Evolutionary conservation across 169 alveolate genomes (phyloP), one percentile per base, ranked within the genome.

Genomic region (Cryptosporidium muris): DNA sequence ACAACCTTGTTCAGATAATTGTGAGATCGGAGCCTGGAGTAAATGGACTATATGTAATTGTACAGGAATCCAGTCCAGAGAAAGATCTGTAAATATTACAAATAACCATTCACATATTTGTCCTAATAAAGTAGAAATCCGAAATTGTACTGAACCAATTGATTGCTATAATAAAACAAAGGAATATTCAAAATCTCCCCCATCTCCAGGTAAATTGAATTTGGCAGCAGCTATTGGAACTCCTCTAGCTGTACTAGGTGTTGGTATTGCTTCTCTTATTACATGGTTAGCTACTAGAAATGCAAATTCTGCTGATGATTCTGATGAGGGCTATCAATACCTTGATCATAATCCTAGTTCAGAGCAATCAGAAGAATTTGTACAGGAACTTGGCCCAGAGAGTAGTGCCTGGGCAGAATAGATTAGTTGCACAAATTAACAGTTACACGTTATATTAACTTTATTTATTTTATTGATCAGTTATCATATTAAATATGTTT

Each of bases 311-410:
- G 51, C 11, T 25, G 85, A 74, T 48, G 85, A 74, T 47, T 66
- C 54, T 62, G 85, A 74, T 58, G 25, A 66, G 1, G 60, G 36
- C 34, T 74, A 74, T 36, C 64, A 74, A 12, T 74, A 74, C 45
- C 34, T 74, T 40, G 85, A 74, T 6, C 74, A 74, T n/a, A 12
- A 63, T 34, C 45, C 85, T 9, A 43, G 1, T 14, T 12, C 43
- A 11, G 67, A 74, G n/a, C 56, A 38, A 14, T 66, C 54, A 16
- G 16, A 49, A 2, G 85, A 74, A 58, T 74, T 58, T 45, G 48
- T 74, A 1, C 66, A 74, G n/a, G 85, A 74, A 16, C 54, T 74
- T 58, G 85, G 85, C 5, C 85, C 85, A 3, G 85, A 74, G 11
- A 74, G 63, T 48, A 60, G 51, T 40, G 60, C 54, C 62, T 74